A percentile compares a stretch with the other conserved stretches of the same genome.
Conservation (phyloP, 352 stramenopile species). For the Phytopythium kandeliae region DNA sequence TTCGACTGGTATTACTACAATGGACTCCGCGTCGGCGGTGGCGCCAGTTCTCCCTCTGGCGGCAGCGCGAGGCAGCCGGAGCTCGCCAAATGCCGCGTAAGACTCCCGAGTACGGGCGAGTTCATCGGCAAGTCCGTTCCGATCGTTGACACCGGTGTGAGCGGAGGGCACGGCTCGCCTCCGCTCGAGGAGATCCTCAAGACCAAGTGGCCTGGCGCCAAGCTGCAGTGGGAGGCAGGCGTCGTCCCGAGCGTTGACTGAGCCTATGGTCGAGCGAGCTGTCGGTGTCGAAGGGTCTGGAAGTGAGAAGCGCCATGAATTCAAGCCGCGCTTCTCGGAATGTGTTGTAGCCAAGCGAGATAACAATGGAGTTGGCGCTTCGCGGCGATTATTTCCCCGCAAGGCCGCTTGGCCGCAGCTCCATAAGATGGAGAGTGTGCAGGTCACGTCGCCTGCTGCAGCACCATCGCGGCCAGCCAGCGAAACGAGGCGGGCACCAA, state of each 20-base stretch:
- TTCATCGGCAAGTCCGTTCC: conserved; percentile 70
- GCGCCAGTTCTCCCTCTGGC: neutral
- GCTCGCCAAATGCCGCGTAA: conserved; percentile 38
- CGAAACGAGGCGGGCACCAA: no score
- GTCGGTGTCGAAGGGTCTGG: neutral
- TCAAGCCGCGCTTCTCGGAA: no score
- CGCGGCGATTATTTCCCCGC: no score
- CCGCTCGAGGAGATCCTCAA: conserved; percentile 75
- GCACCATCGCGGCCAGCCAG: no score
- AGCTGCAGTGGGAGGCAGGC: conserved; percentile 42
- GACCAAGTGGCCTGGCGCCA: conserved; percentile 61
- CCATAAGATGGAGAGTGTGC: no score
- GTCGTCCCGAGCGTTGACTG: conserved; percentile 44
- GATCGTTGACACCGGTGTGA: conserved; percentile 31
- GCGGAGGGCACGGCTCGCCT: conserved; percentile 37
- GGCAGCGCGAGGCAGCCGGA: conserved; percentile 15
- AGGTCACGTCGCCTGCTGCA: no score
- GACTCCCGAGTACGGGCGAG: conserved; percentile 22
- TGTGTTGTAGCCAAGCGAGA: no score
- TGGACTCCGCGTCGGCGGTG: conserved; percentile 6
- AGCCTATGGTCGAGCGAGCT: neutral
- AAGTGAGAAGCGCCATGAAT: neutral
- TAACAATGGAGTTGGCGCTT: no score
- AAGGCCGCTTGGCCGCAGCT: no score
- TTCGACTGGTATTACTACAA: conserved; percentile 40